phyloP scores from a whole-genome alignment of 2,329 filamentous ascomycete genomes.

The Beauveria brongniartii region DNA sequence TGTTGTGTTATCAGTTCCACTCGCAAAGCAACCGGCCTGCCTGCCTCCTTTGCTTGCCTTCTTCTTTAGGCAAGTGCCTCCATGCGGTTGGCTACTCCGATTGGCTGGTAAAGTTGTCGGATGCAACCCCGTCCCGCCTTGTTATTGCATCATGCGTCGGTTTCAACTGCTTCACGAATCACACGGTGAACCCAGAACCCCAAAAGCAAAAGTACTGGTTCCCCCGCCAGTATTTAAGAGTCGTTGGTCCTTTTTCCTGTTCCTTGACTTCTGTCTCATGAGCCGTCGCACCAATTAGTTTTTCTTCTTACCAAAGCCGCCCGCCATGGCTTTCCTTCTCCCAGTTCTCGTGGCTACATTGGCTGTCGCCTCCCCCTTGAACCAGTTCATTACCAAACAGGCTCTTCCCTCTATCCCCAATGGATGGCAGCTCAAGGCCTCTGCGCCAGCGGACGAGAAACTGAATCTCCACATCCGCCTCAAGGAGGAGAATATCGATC shows the following conservation, averaged over 20 bases:
- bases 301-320: too few relatives aligned
- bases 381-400: constrained; percentile 9
- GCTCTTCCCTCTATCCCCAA: not conserved
- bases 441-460: constrained; percentile 1
- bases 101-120: not conserved
- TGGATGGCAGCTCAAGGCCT: constrained; percentile 6
- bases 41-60: not conserved
- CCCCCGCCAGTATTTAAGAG: not conserved
- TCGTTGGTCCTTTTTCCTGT: not conserved
- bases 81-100: not conserved
- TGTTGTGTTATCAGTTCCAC: not conserved
- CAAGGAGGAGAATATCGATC: constrained; percentile 11
- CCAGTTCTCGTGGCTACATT: constrained; percentile 10
- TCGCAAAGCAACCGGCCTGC: not conserved
- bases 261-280: not conserved
- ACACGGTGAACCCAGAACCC: not conserved
- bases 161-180: not conserved
- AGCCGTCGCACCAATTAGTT: not conserved
- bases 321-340: constrained; percentile 5
- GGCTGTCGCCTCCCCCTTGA: constrained; percentile 9
- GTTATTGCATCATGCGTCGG: not conserved
- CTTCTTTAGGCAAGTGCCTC: constrained; percentile 8
- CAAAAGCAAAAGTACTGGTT: not conserved
- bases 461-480: constrained; percentile 12
- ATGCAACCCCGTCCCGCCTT: not conserved